phyloP scores from a whole-genome alignment of 371 early-diverging fungal species.

The Umbelopsis sp. region DNA sequence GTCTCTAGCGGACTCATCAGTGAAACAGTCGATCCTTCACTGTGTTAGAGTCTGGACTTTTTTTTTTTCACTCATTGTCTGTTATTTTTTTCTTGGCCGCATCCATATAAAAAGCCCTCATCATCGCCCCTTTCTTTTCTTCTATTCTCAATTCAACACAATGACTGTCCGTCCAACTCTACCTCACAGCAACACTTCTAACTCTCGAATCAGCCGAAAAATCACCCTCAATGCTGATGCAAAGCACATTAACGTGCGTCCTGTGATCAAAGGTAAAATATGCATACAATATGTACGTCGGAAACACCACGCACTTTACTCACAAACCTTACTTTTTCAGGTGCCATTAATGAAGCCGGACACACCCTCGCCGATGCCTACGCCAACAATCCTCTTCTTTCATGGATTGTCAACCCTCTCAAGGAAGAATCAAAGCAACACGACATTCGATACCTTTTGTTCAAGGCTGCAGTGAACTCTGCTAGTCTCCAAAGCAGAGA shows the following conservation, averaged over 20 bases:
- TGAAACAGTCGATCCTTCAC: conserved; percentile 13
- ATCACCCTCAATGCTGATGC: conserved; percentile 40
- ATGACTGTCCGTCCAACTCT: conserved; percentile 1
- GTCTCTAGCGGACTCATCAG: background rate
- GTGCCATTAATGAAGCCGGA: conserved; percentile 50
- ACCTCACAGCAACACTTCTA: background rate
- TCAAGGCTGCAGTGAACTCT: conserved; percentile 41
- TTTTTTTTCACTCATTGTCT: background rate
- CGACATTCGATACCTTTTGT: conserved; percentile 31
- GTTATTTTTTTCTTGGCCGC: background rate
- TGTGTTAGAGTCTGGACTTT: conserved; percentile 16
- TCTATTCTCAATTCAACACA: background rate
- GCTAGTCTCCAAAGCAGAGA: conserved; percentile 45
- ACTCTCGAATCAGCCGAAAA: conserved; percentile 27
- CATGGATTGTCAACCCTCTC: conserved; percentile 22
- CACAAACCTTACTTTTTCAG: conserved; percentile 23
- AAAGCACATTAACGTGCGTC: conserved; percentile 39
- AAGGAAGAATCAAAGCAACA: conserved; percentile 19
- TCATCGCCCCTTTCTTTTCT: background rate
- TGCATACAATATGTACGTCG: background rate
- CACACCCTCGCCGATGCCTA: conserved; percentile 47
- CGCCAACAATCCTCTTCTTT: conserved; percentile 25
- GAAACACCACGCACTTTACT: background rate
- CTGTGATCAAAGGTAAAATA: conserved; percentile 44
- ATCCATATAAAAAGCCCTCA: background rate